These are phyloP conservation scores for Stemphylium vesicarium DNA, from an alignment of 2,329 filamentous ascomycete genomes.

Conservation along the genomic window DNA sequence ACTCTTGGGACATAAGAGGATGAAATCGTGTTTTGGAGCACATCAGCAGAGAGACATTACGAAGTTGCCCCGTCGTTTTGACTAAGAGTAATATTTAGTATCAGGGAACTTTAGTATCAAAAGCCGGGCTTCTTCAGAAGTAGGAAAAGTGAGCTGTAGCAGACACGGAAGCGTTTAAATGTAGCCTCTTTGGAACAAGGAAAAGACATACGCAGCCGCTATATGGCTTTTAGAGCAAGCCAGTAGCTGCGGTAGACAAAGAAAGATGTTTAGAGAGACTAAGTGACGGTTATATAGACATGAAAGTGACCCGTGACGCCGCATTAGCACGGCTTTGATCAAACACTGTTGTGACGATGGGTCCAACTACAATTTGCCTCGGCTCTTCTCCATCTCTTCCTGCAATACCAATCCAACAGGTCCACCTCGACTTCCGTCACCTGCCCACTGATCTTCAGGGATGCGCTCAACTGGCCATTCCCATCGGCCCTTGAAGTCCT, in stretches of 20 bases:
- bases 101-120: no score
- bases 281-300: background rate
- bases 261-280: background rate
- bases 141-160: no score
- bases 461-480: conserved; percentile 55
- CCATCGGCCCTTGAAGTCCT: conserved; percentile 68
- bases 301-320: background rate
- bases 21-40: no score
- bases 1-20: no score
- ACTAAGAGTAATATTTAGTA: no score
- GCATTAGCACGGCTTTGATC: background rate
- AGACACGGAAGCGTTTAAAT: no score
- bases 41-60: no score
- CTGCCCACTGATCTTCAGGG: conserved; percentile 44
- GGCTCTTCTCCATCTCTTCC: conserved; percentile 49
- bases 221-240: background rate
- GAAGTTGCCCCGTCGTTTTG: no score
- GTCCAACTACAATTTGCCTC: conserved; percentile 35
- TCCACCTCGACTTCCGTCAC: conserved; percentile 49
- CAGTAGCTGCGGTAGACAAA: background rate
- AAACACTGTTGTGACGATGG: background rate
- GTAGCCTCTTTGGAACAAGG: no score
- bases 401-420: conserved; percentile 48
- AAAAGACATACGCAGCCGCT: no score
- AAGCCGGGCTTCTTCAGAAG: no score